Evolutionary conservation across 108 stramenopile species (phyloP), one percentile per base, ranked within the genome.

Genomic region (Parmales sp.): DNA sequence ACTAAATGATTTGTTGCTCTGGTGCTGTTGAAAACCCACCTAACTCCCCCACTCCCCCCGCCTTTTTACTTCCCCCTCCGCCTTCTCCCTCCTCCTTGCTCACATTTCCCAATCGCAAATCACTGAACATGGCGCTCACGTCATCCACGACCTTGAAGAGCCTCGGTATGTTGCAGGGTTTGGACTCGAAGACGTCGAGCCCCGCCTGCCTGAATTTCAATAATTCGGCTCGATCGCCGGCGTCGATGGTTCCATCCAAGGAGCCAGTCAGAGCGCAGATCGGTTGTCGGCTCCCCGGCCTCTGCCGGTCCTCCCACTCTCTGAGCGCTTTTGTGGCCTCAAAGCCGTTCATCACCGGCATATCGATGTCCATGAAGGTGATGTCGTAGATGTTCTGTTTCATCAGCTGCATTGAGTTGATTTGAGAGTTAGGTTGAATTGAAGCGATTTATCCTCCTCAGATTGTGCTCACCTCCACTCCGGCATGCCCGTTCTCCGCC

Each of bases 331-430:
- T 90, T 44, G 90, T 90, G 9, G 89, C 89, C 71, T 91, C 89
- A 51, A 91, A 88, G 0, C 93, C 93, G 75, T 92, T 88, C 90
- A 94, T 92, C 25, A 91, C 88, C 2, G 93, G 93, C 90, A 94
- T 94, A 75, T 91, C 89, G 64, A 94, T 86, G 67, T 94, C 93
- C 93, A 94, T 94, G 78, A 94, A 91, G n/a, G 86, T 89, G 69
- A 92, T 90, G 69, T 92, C 90, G 68, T 90, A 92, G 45, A 90
- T 89, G 2, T 84, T 86, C 64, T 79, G 76, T 51, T 92, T 94
- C 76, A 94, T 80, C 76, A 87, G 13, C 41, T 69, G 50, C 3
- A 69, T 48, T 1, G 68, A 48, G 20, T 45, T n/a, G n/a, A n/a
- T n/a, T n/a, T n/a, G n/a, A n/a, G n/a, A n/a, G n/a, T n/a, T n/a